A percentile compares a stretch with the other conserved stretches of the same genome.
Evolutionary conservation across 2,329 filamentous ascomycete species (phyloP).

Genomic region (Stagonosporopsis cucurbitacearum): DNA sequence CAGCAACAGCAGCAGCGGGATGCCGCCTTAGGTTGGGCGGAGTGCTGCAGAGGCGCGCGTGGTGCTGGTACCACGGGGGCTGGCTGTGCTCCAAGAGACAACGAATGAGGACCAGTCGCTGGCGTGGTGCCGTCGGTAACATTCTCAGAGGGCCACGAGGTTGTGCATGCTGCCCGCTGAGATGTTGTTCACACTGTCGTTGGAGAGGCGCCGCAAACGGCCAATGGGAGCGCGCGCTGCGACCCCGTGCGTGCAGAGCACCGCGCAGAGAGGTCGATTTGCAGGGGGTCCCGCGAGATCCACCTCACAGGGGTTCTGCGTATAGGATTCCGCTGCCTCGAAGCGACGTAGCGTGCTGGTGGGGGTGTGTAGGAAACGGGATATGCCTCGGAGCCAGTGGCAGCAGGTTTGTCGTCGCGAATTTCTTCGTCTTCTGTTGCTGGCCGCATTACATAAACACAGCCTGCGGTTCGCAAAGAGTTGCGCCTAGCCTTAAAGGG

Average conservation of each 20-base stretch:
- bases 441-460: constrained; percentile 12
- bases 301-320: constrained; percentile 6
- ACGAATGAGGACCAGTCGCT: constrained; percentile 38
- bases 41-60: constrained; percentile 35
- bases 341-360: constrained; percentile 13
- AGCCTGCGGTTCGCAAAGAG: neutral
- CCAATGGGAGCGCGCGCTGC: constrained; percentile 28
- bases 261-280: constrained; percentile 1
- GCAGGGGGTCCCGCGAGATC: neutral
- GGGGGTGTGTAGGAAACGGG: neutral
- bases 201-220: constrained; percentile 20
- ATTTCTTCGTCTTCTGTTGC: neutral
- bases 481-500: neutral
- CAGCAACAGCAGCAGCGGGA: constrained; percentile 29
- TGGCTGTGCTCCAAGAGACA: constrained; percentile 32
- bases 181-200: constrained; percentile 36
- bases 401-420: neutral
- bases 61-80: constrained; percentile 29
- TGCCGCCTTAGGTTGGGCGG: constrained; percentile 27
- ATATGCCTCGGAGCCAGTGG: neutral
- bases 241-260: constrained; percentile 12
- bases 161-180: constrained; percentile 40
- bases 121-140: constrained; percentile 31
- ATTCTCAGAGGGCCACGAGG: constrained; percentile 45
- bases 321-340: constrained; percentile 8